Evolutionary conservation across 2,329 filamentous ascomycete genomes (phyloP).

Genomic region (Orbilia ellipsospora): DNA sequence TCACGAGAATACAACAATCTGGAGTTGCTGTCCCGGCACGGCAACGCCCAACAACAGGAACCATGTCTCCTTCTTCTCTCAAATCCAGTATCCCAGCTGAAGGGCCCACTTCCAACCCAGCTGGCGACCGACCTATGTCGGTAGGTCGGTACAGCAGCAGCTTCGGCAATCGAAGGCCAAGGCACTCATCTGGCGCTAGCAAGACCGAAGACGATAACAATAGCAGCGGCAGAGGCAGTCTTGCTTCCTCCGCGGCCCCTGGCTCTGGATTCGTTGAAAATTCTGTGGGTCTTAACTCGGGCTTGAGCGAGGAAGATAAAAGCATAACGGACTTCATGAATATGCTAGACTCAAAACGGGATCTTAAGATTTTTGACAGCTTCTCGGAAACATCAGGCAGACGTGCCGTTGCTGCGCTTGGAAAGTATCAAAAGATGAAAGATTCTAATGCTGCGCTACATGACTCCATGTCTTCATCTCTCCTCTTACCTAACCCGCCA

Average conservation of each 20-base stretch:
- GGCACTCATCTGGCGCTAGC: constrained; percentile 79
- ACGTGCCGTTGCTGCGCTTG: constrained; percentile 80
- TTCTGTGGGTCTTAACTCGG: constrained; percentile 70
- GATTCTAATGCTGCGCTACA: constrained; percentile 89
- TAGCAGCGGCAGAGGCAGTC: constrained; percentile 70
- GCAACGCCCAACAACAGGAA: constrained; percentile 62
- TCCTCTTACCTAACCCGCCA: constrained; percentile 73
- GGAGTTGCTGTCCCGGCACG: constrained; percentile 61
- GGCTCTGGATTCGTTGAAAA: constrained; percentile 83
- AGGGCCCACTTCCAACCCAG: constrained; percentile 73
- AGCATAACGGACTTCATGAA: constrained; percentile 95
- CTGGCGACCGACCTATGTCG: constrained; percentile 70
- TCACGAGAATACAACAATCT: constrained; percentile 62
- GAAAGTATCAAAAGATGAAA: constrained; percentile 86
- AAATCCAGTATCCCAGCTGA: constrained; percentile 71
- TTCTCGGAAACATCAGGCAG: constrained; percentile 73
- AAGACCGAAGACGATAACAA: constrained; percentile 66
- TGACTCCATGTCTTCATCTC: constrained; percentile 91
- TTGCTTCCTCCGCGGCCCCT: constrained; percentile 70
- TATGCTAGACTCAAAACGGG: constrained; percentile 85
- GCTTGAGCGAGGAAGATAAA: constrained; percentile 82
- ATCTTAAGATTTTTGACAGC: constrained; percentile 79
- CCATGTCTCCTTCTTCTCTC: constrained; percentile 61
- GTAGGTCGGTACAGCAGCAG: constrained; percentile 92
- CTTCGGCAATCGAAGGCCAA: constrained; percentile 84